Conservation (phyloP, 257 asterid species). For the Nemophila menziesii region DNA sequence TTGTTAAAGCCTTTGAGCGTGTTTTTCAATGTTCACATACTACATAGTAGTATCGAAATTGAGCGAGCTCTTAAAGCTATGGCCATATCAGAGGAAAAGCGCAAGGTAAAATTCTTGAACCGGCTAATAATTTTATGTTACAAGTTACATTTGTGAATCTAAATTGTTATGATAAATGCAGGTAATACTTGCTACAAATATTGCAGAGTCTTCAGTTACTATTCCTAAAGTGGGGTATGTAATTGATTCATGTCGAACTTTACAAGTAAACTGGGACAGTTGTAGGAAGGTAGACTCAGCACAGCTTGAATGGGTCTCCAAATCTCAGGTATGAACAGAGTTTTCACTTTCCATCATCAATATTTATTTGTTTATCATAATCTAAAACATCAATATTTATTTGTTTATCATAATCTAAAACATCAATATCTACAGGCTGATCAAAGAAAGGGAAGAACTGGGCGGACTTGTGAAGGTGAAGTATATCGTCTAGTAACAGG, state of each 20-base stretch:
- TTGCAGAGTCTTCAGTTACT: conserved; percentile 97
- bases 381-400: conserved; percentile 8
- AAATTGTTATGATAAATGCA: conserved; percentile 18
- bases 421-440: conserved; percentile 53
- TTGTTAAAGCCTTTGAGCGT: conserved; percentile 53
- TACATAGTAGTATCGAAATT: conserved; percentile 79
- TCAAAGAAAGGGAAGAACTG: conserved; percentile 92
- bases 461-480: conserved; percentile 88
- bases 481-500: conserved; percentile 79
- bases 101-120: conserved; percentile 45
- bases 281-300: conserved; percentile 55
- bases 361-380: conserved; percentile 3
- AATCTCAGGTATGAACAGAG: conserved; percentile 63
- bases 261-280: conserved; percentile 87
- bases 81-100: conserved; percentile 74
- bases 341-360: conserved; percentile 7
- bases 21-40: conserved; percentile 75
- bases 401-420: conserved; percentile 8
- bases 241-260: conserved; percentile 94
- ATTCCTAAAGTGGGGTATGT: conserved; percentile 95
- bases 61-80: conserved; percentile 80
- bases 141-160: neutral
- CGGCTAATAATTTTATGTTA: neutral
- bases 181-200: conserved; percentile 94
- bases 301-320: conserved; percentile 92